Evolutionary conservation across 495 filamentous ascomycete species (phyloP).

Genomic region (Umbilicaria muhlenbergii): DNA sequence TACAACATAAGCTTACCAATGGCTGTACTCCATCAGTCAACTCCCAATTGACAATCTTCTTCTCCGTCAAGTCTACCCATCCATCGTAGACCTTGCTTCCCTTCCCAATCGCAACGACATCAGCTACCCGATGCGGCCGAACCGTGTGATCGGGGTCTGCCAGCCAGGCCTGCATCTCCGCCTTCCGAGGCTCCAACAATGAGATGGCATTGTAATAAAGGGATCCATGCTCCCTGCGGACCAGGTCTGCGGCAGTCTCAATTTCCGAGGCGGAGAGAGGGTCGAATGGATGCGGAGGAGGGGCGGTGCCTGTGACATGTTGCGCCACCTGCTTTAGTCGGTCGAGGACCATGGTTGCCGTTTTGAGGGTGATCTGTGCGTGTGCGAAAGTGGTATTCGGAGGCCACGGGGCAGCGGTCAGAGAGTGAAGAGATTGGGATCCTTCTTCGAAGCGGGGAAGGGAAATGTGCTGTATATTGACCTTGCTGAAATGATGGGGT

Average conservation of each 20-base stretch:
- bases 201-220: constrained; percentile 82
- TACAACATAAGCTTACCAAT: constrained; percentile 39
- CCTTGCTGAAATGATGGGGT: too few relatives aligned
- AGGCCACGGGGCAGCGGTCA: too few relatives aligned
- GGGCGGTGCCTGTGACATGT: constrained; percentile 40
- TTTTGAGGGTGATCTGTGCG: too few relatives aligned
- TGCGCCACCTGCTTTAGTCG: constrained; percentile 51
- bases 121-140: constrained; percentile 58
- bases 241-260: constrained; percentile 49
- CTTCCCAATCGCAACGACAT: constrained; percentile 72
- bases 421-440: too few relatives aligned
- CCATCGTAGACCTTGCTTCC: constrained; percentile 77
- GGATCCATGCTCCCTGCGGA: constrained; percentile 53
- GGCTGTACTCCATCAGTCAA: constrained; percentile 70
- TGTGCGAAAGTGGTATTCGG: too few relatives aligned
- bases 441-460: too few relatives aligned
- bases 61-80: constrained; percentile 57
- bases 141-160: constrained; percentile 41
- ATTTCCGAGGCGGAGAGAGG: constrained; percentile 70
- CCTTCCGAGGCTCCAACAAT: constrained; percentile 78
- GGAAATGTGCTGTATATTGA: too few relatives aligned
- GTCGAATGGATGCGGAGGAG: constrained; percentile 66
- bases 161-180: constrained; percentile 74
- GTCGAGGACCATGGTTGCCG: constrained; percentile 43
- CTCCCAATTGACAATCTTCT: constrained; percentile 62